Evolutionary conservation across 306 rosid genomes (phyloP).

Genomic region (Inga oerstediana): DNA sequence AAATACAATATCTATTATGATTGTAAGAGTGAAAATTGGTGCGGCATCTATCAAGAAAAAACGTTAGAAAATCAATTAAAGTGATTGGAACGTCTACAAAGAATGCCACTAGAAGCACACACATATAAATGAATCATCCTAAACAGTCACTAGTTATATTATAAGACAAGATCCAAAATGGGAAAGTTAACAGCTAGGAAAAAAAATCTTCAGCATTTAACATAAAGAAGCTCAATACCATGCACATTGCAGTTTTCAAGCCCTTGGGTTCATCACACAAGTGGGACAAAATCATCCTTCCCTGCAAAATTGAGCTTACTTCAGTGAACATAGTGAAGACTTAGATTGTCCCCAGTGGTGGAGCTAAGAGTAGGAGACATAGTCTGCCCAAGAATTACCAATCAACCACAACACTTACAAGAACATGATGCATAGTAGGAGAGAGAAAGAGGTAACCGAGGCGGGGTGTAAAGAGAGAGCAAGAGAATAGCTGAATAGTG

Average conservation of each 20-base stretch:
- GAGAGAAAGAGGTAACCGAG: background rate
- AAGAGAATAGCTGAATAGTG: too few relatives aligned
- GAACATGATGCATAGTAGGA: background rate
- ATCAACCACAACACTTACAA: slow-evolving; percentile 10
- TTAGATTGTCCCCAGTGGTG: background rate
- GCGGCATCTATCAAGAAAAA: background rate
- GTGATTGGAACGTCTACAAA: too few relatives aligned
- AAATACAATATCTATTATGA: background rate
- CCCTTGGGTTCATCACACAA: slow-evolving; percentile 84
- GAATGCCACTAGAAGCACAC: background rate
- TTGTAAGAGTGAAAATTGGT: background rate
- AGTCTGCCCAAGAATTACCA: background rate
- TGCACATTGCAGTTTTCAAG: slow-evolving; percentile 92
- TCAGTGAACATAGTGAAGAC: slow-evolving; percentile 8
- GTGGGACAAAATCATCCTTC: slow-evolving; percentile 84
- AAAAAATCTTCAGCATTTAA: background rate
- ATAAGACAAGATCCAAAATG: background rate
- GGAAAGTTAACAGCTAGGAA: background rate
- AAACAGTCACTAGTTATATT: background rate
- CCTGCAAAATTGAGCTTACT: slow-evolving; percentile 51
- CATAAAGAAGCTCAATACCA: slow-evolving; percentile 58
- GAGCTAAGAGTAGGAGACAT: background rate
- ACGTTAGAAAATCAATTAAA: too few relatives aligned
- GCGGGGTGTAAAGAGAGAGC: too few relatives aligned
- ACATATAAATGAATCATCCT: background rate